Evolutionary conservation across 2,329 filamentous ascomycete genomes (phyloP).

Genomic region (Colletotrichum tropicicola): DNA sequence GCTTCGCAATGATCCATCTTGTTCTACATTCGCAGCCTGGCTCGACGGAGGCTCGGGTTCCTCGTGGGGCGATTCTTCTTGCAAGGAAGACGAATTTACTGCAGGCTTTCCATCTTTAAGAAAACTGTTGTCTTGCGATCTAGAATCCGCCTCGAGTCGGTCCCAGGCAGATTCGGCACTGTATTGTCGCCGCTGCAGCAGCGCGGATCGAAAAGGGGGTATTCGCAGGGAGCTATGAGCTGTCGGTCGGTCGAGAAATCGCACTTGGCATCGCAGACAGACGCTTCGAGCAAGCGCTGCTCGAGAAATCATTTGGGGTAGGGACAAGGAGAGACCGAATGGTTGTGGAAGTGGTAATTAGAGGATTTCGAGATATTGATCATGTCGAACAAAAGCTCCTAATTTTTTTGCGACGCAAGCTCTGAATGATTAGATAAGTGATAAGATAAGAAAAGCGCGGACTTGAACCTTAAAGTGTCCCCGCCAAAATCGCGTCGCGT

Average conservation of each 20-base stretch:
- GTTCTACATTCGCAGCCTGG: too few relatives aligned
- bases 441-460: conserved; percentile 14
- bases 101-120: not conserved
- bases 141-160: not conserved
- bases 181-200: conserved; percentile 14
- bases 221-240: conserved; percentile 8
- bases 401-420: conserved; percentile 20
- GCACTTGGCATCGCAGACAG: conserved; percentile 44
- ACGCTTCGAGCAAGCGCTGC: conserved; percentile 42
- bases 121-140: not conserved
- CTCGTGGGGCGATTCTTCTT: not conserved
- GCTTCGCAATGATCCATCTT: too few relatives aligned
- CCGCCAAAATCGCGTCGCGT: conserved; percentile 7
- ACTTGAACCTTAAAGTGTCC: conserved; percentile 16
- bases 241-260: conserved; percentile 33
- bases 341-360: too few relatives aligned
- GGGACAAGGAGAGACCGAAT: conserved; percentile 4
- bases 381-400: conserved; percentile 21
- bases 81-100: too few relatives aligned
- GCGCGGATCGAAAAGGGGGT: not conserved
- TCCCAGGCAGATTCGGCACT: conserved; percentile 22
- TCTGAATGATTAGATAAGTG: conserved; percentile 32
- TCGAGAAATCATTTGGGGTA: conserved; percentile 45
- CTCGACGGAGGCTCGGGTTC: too few relatives aligned
- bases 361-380: too few relatives aligned